phyloP scores from a whole-genome alignment of 140 eudicot species.

The Senecio squalidus region DNA sequence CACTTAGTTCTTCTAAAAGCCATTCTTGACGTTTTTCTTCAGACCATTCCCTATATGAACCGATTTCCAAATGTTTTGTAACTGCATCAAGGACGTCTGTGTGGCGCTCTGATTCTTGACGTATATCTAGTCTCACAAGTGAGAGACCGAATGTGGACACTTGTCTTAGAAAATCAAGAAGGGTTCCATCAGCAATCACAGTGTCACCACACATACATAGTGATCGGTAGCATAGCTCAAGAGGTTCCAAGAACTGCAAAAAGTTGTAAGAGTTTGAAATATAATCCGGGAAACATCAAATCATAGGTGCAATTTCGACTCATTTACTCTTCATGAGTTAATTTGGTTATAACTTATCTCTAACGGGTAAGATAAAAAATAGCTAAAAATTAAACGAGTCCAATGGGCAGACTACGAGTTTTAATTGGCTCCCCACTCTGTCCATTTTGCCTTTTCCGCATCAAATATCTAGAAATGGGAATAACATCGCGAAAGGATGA shows the following conservation, averaged over 20 bases:
- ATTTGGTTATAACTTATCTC: not conserved
- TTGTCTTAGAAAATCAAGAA: conserved; percentile 89
- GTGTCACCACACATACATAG: conserved; percentile 82
- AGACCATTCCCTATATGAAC: conserved; percentile 91
- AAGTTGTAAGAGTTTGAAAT: not conserved
- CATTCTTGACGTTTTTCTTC: conserved; percentile 88
- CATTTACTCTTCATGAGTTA: not conserved
- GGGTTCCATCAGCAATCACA: conserved; percentile 87
- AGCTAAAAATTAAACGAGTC: not conserved
- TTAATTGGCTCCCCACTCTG: too few species aligned
- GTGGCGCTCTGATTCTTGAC: conserved; percentile 97
- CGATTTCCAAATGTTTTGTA: conserved; percentile 78
- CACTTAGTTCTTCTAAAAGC: conserved; percentile 83
- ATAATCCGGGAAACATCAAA: not conserved
- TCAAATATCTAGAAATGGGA: conserved; percentile 3
- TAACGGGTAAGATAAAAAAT: not conserved
- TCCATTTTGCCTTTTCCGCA: not conserved
- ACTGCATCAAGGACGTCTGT: conserved; percentile 93
- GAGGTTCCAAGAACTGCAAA: conserved; percentile 89
- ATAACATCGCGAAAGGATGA: too few species aligned
- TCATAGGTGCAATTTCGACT: not conserved
- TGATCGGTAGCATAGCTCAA: conserved; percentile 91
- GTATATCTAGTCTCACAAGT: conserved; percentile 80
- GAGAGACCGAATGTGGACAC: conserved; percentile 95
- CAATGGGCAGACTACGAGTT: not conserved